Conservation (phyloP, 2,329 filamentous ascomycete genomes). For the Xylariaceae sp. region DNA sequence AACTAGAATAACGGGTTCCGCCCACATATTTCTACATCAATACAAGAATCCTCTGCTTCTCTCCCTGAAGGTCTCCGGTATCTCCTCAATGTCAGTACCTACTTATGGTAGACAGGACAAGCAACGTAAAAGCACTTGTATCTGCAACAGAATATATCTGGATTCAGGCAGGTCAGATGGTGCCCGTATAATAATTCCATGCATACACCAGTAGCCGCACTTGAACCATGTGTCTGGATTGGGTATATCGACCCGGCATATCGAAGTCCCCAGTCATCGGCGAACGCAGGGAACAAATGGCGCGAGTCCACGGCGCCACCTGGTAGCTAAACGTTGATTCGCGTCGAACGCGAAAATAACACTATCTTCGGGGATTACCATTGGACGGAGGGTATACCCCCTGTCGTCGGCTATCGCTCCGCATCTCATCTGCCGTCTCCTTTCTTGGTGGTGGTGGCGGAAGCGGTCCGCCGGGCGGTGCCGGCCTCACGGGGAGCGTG, state of each 20-base stretch:
- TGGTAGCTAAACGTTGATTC: constrained; percentile 8
- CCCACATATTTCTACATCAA: constrained; percentile 9
- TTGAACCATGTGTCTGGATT: constrained; percentile 4
- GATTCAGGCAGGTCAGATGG: constrained; percentile 5
- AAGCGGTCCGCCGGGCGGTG: constrained; percentile 54
- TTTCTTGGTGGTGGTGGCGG: constrained; percentile 59
- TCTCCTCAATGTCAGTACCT: constrained; percentile 10
- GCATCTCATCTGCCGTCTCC: constrained; percentile 51
- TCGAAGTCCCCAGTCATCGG: neutral
- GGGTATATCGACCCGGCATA: constrained; percentile 1
- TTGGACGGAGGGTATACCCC: constrained; percentile 49
- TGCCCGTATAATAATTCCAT: constrained; percentile 11
- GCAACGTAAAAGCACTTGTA: constrained; percentile 9
- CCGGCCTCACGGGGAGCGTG: constrained; percentile 60
- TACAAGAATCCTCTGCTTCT: constrained; percentile 8
- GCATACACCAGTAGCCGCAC: constrained; percentile 8
- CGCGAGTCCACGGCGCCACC: constrained; percentile 4
- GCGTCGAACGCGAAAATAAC: neutral
- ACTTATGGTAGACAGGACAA: constrained; percentile 5
- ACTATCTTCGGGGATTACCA: constrained; percentile 34
- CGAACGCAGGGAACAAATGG: neutral
- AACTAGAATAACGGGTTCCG: constrained; percentile 2
- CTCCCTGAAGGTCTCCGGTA: constrained; percentile 4
- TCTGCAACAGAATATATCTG: constrained; percentile 11
- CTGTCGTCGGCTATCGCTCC: constrained; percentile 50